Conservation (phyloP, 2,329 filamentous ascomycete genomes). For the Stachybotrys elegans region DNA sequence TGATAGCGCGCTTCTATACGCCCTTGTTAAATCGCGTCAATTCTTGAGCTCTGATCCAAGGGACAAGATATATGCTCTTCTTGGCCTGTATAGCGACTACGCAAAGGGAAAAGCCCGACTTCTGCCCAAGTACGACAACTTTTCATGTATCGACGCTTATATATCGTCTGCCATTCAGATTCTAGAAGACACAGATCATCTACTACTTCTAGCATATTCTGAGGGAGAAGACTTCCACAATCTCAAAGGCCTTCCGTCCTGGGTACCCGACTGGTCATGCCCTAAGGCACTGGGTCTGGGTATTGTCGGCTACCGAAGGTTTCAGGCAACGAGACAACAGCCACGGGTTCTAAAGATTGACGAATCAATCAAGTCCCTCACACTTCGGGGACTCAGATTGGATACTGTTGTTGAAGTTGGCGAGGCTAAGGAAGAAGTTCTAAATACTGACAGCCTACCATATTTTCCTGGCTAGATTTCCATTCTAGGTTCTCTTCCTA, state of each 20-base stretch:
- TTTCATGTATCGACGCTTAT: neutral
- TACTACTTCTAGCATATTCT: neutral
- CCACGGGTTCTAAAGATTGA: neutral
- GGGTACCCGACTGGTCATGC: neutral
- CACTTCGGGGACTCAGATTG: neutral
- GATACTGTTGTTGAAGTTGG: neutral
- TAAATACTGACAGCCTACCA: neutral
- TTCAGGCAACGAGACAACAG: neutral
- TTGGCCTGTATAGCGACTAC: neutral
- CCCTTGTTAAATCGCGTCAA: neutral
- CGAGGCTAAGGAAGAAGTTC: neutral
- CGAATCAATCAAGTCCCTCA: neutral
- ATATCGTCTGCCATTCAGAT: neutral
- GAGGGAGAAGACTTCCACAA: neutral
- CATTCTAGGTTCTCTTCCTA: neutral
- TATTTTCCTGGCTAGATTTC: neutral
- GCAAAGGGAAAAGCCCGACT: neutral
- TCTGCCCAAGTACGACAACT: neutral
- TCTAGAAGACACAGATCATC: neutral
- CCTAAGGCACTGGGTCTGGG: neutral
- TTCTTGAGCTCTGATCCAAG: neutral
- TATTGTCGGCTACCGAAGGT: neutral
- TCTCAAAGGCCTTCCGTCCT: neutral
- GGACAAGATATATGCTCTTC: neutral
- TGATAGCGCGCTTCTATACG: neutral